Evolutionary conservation across 148 eudicot species (phyloP), one percentile per base, ranked within the genome.

Genomic region (Persicaria tinctoria): DNA sequence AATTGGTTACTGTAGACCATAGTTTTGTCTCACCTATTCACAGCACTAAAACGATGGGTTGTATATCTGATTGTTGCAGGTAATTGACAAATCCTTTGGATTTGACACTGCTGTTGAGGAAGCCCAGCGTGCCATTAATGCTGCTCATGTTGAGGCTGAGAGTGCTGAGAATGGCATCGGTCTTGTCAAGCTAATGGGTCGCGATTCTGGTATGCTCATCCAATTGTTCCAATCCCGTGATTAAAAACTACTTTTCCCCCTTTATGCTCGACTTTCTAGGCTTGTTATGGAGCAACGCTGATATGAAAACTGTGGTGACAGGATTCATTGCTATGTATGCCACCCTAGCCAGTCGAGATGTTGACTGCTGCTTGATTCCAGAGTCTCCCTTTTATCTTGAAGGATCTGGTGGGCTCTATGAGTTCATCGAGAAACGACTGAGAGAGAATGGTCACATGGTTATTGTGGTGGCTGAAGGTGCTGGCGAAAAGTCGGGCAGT

Each of bases 71-170:
- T 63, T 62, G 3, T 45, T 46, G 23, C 81, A 91, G 97, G 86
- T 93, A 62, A 93, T 93, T 79, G 98, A 93, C 86, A 93, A 80
- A 79, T 91, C 98, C 23, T 93, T 93, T 78, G 98, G 98, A 64
- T 93, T 93, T 84, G 98, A 93, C 76, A 82, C 92, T 74, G 93
- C 98, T 44, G 98, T 93, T 47, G 96, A 91, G 85, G 98, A 93
- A 82, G 98, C 98, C 49, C 92, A 93, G 70, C 93, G 98, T 14
- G 73, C 73, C 12, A 70, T 70, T 6, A 70, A 70, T 70, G 73
- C 73, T 70, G 73, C 73, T 48, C 73, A 70, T 70, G 73, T 70
- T 46, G 73, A 70, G 51, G 73, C 73, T 46, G 73, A 70, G 51
- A 70, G 73, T 70, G 73, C 73, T 46, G 73, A 70, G 51, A 70